phyloP scores from a whole-genome alignment of 495 filamentous ascomycete species.

The Xylaria longipes region DNA sequence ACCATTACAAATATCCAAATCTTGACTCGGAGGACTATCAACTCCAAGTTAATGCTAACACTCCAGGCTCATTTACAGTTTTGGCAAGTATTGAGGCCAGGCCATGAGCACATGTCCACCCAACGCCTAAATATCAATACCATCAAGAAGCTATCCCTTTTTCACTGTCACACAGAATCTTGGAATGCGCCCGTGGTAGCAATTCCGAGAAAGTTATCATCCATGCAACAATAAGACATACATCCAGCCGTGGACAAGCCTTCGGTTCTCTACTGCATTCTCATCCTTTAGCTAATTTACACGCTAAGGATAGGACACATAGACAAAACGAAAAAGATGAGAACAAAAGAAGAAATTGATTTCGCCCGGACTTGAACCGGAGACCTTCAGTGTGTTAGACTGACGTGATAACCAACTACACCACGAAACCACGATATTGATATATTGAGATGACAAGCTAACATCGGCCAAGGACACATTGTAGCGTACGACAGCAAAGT shows the following conservation, averaged over 20 bases:
- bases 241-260: background rate
- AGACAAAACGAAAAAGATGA: background rate
- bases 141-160: background rate
- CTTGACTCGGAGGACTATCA: background rate
- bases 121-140: background rate
- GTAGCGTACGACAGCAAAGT: too few species aligned
- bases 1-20: background rate
- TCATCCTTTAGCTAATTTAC: too few species aligned
- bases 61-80: background rate
- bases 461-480: too few species aligned
- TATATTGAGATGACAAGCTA: too few species aligned
- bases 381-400: conserved; percentile 20
- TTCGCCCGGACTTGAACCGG: conserved; percentile 15
- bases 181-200: background rate
- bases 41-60: background rate
- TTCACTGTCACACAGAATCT: background rate
- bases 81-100: background rate
- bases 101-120: background rate
- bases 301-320: background rate
- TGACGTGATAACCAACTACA: conserved; percentile 15
- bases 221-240: background rate
- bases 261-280: too few species aligned
- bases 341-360: background rate
- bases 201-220: too few species aligned
- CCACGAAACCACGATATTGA: conserved; percentile 15